A percentile compares a stretch with the other conserved stretches of the same genome.
phyloP scores from a whole-genome alignment of 306 rosid genomes.

The Datisca glomerata region DNA sequence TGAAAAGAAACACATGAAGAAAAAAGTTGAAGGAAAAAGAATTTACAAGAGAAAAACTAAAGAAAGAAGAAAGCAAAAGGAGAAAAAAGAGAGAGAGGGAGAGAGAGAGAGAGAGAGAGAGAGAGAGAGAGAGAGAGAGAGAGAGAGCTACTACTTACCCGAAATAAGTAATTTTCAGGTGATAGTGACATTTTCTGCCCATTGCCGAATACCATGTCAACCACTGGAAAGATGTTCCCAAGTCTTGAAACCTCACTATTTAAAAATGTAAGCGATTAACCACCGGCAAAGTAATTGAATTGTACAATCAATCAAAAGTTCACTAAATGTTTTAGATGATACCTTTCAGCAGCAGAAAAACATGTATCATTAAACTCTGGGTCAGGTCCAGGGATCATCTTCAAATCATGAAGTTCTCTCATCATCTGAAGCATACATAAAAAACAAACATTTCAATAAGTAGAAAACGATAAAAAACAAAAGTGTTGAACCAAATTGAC shows the following conservation, averaged over 20 bases:
- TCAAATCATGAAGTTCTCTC: constrained; percentile 51
- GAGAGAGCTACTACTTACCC: constrained; percentile 34
- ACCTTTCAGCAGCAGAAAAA: constrained; percentile 72
- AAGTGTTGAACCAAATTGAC: no score
- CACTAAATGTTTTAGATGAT: constrained; percentile 14
- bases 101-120: no score
- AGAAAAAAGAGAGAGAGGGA: no score
- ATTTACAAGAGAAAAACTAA: neutral
- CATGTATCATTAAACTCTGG: constrained; percentile 76
- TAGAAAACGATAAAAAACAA: no score
- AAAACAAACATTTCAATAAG: no score
- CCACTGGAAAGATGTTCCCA: constrained; percentile 58
- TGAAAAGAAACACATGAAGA: no score
- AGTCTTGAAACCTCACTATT: constrained; percentile 56
- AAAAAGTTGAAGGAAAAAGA: no score
- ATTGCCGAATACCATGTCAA: constrained; percentile 82
- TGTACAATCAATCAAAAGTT: constrained; percentile 8
- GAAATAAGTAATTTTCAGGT: constrained; percentile 92
- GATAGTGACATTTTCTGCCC: constrained; percentile 64
- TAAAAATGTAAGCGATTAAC: constrained; percentile 21
- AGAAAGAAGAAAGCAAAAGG: neutral
- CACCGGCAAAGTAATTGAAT: constrained; percentile 6
- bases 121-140: neutral
- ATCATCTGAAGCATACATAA: constrained; percentile 31
- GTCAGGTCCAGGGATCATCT: constrained; percentile 73